Conservation (phyloP, 805 yeast genomes). For the Priceomyces fermenticarens region DNA sequence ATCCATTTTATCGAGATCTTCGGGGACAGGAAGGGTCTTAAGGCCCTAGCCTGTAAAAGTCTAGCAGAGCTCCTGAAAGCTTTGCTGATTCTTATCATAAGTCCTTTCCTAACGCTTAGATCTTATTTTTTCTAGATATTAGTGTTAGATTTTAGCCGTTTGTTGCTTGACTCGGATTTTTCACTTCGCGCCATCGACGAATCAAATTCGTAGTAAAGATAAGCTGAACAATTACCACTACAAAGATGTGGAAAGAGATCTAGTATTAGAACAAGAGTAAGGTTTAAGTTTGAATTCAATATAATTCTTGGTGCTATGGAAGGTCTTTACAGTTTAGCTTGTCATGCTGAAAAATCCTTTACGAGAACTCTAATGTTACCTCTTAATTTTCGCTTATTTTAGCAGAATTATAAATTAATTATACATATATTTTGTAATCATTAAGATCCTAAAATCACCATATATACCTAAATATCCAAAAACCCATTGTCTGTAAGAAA, state of each 20-base stretch:
- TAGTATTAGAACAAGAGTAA: not conserved
- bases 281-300: no score
- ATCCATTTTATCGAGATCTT: not conserved
- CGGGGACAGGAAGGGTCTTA: no score
- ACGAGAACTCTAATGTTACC: no score
- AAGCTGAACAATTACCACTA: not conserved
- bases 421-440: not conserved
- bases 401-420: not conserved
- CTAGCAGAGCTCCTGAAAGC: no score
- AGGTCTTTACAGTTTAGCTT: not conserved
- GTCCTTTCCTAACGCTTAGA: no score
- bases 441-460: not conserved
- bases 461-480: not conserved
- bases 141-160: no score
- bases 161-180: not conserved
- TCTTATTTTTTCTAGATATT: no score
- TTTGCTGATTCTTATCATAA: no score
- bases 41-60: no score
- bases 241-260: not conserved
- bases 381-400: not conserved
- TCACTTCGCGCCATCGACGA: slow-evolving; percentile 2
- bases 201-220: slow-evolving; percentile 2
- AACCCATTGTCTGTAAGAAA: not conserved
- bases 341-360: no score
- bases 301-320: no score